Conservation (phyloP, 306 rosid species). For the Carpinus viminea region DNA sequence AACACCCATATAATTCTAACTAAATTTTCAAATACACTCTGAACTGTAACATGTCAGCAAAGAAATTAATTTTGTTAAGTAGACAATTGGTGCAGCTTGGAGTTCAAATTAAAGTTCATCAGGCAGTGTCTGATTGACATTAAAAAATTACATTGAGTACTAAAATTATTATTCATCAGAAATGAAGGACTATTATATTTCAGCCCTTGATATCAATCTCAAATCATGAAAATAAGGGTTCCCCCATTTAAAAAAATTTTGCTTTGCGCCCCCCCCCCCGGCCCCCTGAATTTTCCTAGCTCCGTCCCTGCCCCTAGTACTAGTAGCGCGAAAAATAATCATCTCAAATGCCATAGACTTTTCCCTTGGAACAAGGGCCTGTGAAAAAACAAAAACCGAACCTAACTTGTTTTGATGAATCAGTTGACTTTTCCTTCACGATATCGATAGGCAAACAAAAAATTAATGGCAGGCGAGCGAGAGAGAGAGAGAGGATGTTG, state of each 20-base stretch:
- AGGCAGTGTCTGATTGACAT: background rate
- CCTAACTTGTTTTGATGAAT: slow-evolving; percentile 60
- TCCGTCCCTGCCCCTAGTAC: no score
- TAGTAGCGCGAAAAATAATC: slow-evolving; percentile 62
- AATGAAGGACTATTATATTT: background rate
- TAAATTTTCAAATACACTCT: background rate
- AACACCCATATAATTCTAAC: background rate
- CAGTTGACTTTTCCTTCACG: slow-evolving; percentile 60
- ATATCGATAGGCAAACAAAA: slow-evolving; percentile 30
- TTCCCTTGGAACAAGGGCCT: slow-evolving; percentile 55
- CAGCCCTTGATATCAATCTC: background rate
- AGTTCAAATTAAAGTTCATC: background rate
- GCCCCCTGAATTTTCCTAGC: no score
- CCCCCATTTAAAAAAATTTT: no score
- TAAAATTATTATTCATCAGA: background rate
- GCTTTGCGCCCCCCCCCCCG: no score
- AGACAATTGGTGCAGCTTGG: background rate
- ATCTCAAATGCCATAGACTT: slow-evolving; percentile 64
- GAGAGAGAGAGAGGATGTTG: no score
- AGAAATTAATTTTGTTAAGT: background rate
- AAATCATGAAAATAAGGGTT: no score
- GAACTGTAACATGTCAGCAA: background rate
- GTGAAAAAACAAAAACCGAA: slow-evolving; percentile 49
- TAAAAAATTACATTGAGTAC: background rate
- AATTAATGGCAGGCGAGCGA: background rate